Evolutionary conservation across 106 monocot species (phyloP), one percentile per base, ranked within the genome.

Genomic region (Allium sativum): DNA sequence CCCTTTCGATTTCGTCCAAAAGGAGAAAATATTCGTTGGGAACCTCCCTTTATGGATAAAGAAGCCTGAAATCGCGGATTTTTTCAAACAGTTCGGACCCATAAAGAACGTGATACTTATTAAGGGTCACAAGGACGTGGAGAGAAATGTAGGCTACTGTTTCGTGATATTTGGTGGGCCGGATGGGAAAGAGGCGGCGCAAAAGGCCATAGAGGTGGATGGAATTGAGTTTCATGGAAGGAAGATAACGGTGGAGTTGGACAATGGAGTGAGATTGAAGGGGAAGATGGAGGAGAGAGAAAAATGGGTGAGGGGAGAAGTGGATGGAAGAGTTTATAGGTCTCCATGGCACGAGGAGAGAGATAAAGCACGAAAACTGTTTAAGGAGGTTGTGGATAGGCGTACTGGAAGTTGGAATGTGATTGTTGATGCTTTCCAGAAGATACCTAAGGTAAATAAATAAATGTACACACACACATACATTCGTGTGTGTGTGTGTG

Each of bases 1-100:
- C 3, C 44, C 57, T 19, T 42, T 66, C 13, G 71, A 82, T 20
- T 82, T 85, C 58, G 73, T 68, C 13, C 80, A 91, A 59, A 76
- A 77, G 22, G 87, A 82, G 16, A 91, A 91, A 72, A 81, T 91
- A 40, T 91, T 92, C 69, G 82, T 98, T 14, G 91, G 88, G 3
- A 98, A 98, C 62, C 66, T 98, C 2, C 96, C 96, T 1, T 65
- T 73, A 7, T 92, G 90, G 96, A 86, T 92, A n/a, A 82, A 82
- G 68, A 98, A 98, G 80, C 81, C 80, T 59, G 91, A 98, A 58
- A 70, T 91, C 22, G 79, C 75, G 0, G 84, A 91, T 51, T 98
- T 79, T 67, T 98, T 98, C 73, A 68, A 91, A 67, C 98, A 98
- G 21, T 98, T 98, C 40, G 91, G 98, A 13, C 88, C 91, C 6